phyloP scores from a whole-genome alignment of 345 rosid genomes.

The Hirschfeldia incana region DNA sequence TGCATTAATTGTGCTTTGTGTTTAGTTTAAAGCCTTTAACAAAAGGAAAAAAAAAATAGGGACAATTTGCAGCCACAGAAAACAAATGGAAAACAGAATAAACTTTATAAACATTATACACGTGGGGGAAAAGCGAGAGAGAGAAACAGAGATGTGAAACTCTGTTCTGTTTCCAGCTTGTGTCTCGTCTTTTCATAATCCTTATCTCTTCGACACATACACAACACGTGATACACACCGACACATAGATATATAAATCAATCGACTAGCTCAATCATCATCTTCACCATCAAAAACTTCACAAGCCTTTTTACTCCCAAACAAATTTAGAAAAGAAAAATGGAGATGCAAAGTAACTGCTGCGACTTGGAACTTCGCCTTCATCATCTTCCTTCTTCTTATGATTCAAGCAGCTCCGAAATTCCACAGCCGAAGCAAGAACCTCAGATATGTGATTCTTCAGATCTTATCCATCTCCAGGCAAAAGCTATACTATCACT shows the following conservation, averaged over 20 bases:
- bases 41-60: neutral
- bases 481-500: conserved; percentile 22
- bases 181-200: too few species aligned
- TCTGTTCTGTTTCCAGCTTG: conserved; percentile 26
- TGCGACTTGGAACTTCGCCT: conserved; percentile 36
- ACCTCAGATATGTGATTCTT: conserved; percentile 20
- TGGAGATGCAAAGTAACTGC: conserved; percentile 25
- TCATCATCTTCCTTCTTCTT: neutral
- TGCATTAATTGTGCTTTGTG: neutral
- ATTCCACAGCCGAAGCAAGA: conserved; percentile 6
- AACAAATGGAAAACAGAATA: neutral
- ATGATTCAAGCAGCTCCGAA: conserved; percentile 4
- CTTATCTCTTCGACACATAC: conserved; percentile 1
- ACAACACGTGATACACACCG: conserved; percentile 16
- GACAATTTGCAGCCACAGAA: neutral
- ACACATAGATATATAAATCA: neutral
- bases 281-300: conserved; percentile 10
- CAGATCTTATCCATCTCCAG: conserved; percentile 20
- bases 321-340: conserved; percentile 6
- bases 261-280: neutral
- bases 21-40: neutral
- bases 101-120: neutral
- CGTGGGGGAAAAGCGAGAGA: conserved; percentile 2
- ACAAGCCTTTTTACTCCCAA: conserved; percentile 6
- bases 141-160: conserved; percentile 4